phyloP scores from a whole-genome alignment of 169 alveolate species.

The Plasmodium cynomolgi region DNA sequence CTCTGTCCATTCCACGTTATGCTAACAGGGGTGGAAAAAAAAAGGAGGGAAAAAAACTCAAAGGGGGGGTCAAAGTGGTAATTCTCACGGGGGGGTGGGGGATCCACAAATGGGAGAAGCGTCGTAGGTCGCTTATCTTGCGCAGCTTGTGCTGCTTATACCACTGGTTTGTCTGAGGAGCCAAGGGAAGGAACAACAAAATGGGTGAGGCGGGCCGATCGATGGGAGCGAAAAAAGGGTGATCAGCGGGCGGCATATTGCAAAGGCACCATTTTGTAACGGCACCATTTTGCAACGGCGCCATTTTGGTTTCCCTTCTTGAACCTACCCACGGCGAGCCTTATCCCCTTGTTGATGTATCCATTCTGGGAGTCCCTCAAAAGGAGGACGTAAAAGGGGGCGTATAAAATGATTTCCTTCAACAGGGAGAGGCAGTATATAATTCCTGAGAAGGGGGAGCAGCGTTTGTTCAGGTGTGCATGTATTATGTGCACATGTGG shows the following conservation, averaged over 20 bases:
- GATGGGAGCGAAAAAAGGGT: background rate
- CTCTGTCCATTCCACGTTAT: background rate
- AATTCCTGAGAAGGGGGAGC: conserved; percentile 3
- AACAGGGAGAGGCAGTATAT: conserved; percentile 6
- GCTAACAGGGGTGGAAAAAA: conserved; percentile 6
- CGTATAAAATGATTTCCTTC: conserved; percentile 23
- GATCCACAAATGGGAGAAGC: background rate
- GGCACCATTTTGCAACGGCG: background rate
- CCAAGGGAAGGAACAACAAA: background rate
- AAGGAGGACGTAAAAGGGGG: conserved; percentile 53
- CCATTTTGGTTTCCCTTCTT: background rate
- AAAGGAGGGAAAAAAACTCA: background rate
- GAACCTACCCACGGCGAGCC: conserved; percentile 20
- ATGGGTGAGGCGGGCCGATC: background rate
- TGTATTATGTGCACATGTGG: background rate
- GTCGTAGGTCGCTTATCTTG: background rate
- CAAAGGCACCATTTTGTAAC: background rate
- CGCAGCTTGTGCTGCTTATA: background rate
- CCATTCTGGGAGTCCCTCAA: background rate
- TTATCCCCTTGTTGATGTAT: conserved; percentile 60
- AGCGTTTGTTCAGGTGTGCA: background rate
- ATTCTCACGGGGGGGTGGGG: background rate
- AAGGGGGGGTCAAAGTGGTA: background rate
- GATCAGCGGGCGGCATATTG: background rate
- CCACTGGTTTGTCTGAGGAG: background rate